Base-by-base conservation (phyloP, 345 rosid species). In the Turritis glabra region DNA sequence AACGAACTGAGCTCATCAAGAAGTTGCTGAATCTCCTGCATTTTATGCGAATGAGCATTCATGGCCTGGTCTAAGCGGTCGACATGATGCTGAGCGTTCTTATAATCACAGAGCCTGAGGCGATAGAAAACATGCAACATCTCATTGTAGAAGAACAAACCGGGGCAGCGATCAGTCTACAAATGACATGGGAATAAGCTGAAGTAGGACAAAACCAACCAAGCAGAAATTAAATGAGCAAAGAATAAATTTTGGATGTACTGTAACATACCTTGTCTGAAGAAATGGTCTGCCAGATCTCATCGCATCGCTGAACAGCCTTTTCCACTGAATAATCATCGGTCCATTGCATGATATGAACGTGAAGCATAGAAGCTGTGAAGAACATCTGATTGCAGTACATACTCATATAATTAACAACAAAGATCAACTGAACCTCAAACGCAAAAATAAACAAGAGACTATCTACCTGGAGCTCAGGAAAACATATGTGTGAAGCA, bases 71-170 rank as follows among this genome's bases (percentile, higher is more conserved):
- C 99, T 83, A 95, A 84, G 62, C 76, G 91, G 69, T 95, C 97
- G 2, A 92, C 90, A 23, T 92, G 99, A 70, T 87, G 87, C 46
- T 87, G 80, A 58, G 90, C 97, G 80, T 86, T 89, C 88, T 95
- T 95, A 87, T 84, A 95, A 83, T 95, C 98, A 35, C 96, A 90
- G 35, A 84, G 79, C 48, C 86, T 91, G 60, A 95, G 93, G 46
- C 86, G 88, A 60, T 90, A 95, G 85, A 95, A 92, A 67, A 90
- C 81, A 73, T 92, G 96, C 35, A 92, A 84, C 81, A 95, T 84
- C 89, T 95, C 97, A 53, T 85, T 86, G 90, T 95, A 95, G 84
- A 90, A 92, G 80, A 89, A 81, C 82, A 95, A 84, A 78, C 98
- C 99, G 4, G 80, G 74, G 80, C 92, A 87, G 29, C 80, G 81